A percentile compares a stretch with the other conserved stretches of the same genome.
Conservation (phyloP, 805 yeast species). For the Monosporozyma yasuniensis region DNA sequence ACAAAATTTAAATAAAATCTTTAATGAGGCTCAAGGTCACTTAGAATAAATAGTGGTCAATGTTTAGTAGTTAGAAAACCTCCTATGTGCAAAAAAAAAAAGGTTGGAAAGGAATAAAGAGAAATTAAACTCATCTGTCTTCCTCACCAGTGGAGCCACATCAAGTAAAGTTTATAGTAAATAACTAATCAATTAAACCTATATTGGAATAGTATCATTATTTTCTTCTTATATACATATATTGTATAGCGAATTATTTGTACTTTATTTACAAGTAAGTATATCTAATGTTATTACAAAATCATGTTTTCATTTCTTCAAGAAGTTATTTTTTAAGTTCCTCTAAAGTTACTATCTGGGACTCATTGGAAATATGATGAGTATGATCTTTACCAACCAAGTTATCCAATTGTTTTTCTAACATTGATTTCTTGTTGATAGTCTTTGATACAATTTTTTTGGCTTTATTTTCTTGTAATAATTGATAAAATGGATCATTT, state of each 20-base stretch:
- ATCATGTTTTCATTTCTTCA: neutral
- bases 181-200: too few species aligned
- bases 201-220: neutral
- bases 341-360: conserved; percentile 6
- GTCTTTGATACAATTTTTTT: conserved; percentile 10
- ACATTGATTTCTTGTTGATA: conserved; percentile 27
- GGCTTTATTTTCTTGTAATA: conserved; percentile 12
- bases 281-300: neutral
- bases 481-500: conserved; percentile 23
- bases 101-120: too few species aligned
- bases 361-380: neutral
- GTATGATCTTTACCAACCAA: neutral
- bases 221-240: neutral
- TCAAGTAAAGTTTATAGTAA: too few species aligned
- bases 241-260: neutral
- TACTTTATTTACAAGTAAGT: neutral
- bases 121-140: too few species aligned
- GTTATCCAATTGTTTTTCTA: conserved; percentile 26
- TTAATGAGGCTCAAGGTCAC: too few species aligned
- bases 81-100: too few species aligned
- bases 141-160: too few species aligned
- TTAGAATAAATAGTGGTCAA: too few species aligned
- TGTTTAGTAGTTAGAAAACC: too few species aligned
- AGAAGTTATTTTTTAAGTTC: conserved; percentile 3
- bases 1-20: too few species aligned